Evolutionary conservation across 176 grass and related monocot species (phyloP).

Genomic region (Carex pumila): DNA sequence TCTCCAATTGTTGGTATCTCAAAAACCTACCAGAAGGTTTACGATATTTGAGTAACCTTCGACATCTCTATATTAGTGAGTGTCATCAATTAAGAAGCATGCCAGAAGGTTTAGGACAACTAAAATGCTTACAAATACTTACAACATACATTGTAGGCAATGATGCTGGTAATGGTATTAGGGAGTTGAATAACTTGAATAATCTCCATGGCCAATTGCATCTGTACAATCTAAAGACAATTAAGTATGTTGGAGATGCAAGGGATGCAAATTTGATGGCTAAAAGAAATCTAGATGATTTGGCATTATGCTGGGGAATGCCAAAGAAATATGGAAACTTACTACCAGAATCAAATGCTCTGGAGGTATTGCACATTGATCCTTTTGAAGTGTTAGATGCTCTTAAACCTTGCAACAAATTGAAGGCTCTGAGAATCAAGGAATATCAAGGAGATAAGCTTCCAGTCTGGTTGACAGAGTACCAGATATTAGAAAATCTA

Average conservation of each 20-base stretch:
- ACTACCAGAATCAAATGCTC: neutral
- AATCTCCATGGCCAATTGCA: constrained; percentile 2
- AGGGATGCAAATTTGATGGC: neutral
- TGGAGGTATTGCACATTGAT: neutral
- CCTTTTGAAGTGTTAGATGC: constrained; percentile 9
- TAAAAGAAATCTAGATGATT: constrained; percentile 10
- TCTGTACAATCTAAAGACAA: neutral
- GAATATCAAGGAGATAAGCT: neutral
- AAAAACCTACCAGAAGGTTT: constrained; percentile 26
- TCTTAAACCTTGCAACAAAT: neutral
- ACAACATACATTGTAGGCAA: neutral
- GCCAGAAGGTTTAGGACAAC: neutral
- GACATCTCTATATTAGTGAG: constrained; percentile 3
- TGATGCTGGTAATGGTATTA: constrained; percentile 2
- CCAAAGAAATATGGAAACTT: neutral
- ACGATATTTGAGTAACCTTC: constrained; percentile 23
- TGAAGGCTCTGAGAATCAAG: neutral
- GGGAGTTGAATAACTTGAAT: constrained; percentile 17
- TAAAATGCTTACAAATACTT: constrained; percentile 14
- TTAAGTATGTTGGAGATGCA: neutral
- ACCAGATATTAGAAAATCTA: neutral
- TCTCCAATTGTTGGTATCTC: neutral
- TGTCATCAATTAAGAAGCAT: neutral
- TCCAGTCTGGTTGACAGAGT: constrained; percentile 8
- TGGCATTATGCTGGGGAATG: neutral